Evolutionary conservation across 768 basidiomycete genomes (phyloP).

Genomic region (Kwoniella botswanensis): DNA sequence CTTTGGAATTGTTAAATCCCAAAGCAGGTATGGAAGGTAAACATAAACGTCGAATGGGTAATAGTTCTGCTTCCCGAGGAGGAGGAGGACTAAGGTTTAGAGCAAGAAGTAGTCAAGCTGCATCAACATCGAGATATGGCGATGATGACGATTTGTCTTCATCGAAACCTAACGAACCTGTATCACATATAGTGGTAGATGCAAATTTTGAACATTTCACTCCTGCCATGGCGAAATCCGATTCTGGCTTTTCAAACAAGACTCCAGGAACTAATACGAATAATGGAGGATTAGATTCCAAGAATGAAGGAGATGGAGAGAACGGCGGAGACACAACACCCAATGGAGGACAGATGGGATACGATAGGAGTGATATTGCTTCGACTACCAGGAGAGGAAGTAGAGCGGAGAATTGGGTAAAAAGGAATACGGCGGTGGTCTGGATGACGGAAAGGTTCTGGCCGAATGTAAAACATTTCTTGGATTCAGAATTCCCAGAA

Average conservation of each 20-base stretch:
- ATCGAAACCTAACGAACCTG: conserved; percentile 37
- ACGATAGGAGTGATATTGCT: conserved; percentile 25
- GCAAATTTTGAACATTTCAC: conserved; percentile 52
- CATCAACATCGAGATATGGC: conserved; percentile 40
- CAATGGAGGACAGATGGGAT: conserved; percentile 7
- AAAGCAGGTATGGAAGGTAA: conserved; percentile 28
- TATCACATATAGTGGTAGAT: conserved; percentile 53
- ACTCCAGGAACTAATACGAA: conserved; percentile 29
- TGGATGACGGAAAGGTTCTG: conserved; percentile 42
- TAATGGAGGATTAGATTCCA: conserved; percentile 17
- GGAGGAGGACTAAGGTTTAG: conserved; percentile 9
- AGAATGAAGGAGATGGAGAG: conserved; percentile 10
- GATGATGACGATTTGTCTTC: conserved; percentile 40
- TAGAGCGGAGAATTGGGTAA: conserved; percentile 35
- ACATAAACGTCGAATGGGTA: conserved; percentile 27
- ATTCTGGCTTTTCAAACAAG: conserved; percentile 45
- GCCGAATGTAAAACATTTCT: conserved; percentile 51
- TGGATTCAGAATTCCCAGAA: conserved; percentile 54
- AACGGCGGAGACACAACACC: conserved; percentile 1
- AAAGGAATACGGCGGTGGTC: conserved; percentile 21
- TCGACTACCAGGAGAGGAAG: conserved; percentile 36
- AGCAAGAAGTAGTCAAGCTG: conserved; percentile 27
- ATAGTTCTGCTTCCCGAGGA: conserved; percentile 9
- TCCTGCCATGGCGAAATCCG: conserved; percentile 45
- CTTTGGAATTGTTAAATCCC: conserved; percentile 42